These are phyloP conservation scores for Curvularia sp. DNA, from an alignment of 2,329 filamentous ascomycete species.

Conservation along the genomic window DNA sequence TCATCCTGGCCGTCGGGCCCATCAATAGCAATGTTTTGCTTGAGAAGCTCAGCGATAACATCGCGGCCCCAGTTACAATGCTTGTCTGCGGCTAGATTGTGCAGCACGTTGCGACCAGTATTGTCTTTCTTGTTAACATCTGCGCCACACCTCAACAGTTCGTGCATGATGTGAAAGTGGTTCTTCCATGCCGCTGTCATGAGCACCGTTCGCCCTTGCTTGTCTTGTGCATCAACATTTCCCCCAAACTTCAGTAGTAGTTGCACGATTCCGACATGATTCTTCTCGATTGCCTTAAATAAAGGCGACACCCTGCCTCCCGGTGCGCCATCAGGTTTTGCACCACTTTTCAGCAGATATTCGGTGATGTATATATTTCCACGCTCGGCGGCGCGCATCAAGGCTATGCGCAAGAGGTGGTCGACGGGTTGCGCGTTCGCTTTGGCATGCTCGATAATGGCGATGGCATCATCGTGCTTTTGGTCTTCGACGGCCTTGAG, in stretches of 20 bases:
- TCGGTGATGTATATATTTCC: conserved; percentile 40
- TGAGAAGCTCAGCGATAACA: conserved; percentile 52
- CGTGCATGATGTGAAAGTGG: conserved; percentile 43
- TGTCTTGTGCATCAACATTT: conserved; percentile 45
- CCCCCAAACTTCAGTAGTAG: conserved; percentile 43
- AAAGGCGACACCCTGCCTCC: conserved; percentile 42
- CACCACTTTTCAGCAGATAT: conserved; percentile 43
- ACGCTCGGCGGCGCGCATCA: conserved; percentile 46
- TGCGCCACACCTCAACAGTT: conserved; percentile 48
- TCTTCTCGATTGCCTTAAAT: conserved; percentile 43
- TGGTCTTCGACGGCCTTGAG: conserved; percentile 47
- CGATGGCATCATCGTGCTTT: conserved; percentile 39
- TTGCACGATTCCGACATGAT: conserved; percentile 40
- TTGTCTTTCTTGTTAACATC: conserved; percentile 50
- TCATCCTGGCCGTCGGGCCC: conserved; percentile 52
- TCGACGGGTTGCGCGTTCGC: conserved; percentile 41
- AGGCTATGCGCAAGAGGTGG: conserved; percentile 46
- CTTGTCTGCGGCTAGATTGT: conserved; percentile 51
- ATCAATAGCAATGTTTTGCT: conserved; percentile 51
- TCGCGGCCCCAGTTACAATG: conserved; percentile 57
- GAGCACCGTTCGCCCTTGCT: conserved; percentile 47
- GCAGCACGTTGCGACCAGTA: conserved; percentile 44
- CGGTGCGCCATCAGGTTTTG: conserved; percentile 44
- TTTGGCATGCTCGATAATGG: conserved; percentile 47
- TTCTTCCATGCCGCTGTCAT: conserved; percentile 50